Base-by-base conservation (phyloP, 2,329 filamentous ascomycete species). In the Penicillium sp. region DNA sequence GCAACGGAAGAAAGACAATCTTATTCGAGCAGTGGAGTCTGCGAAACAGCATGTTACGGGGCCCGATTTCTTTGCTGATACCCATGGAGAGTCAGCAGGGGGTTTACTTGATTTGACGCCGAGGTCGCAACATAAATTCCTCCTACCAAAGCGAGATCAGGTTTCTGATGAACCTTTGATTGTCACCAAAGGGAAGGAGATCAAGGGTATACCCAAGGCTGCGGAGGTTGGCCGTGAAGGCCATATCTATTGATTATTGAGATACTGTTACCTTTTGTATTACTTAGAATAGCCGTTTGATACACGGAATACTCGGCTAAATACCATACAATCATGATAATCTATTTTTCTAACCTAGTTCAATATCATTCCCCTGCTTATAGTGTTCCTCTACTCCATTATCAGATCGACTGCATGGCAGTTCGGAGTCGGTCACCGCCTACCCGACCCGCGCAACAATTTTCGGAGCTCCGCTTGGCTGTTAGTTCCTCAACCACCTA, bases 61-160 rank as follows among this genome's bases (percentile, higher is more conserved):
- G 55, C 78, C 96, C 6, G 91, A 95, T 47, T 95, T 92, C 69
- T 96, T 93, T 88, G 92, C 89, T 67, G 90, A 96, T 68, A 75
- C 79, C 49, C 75, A 80, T 37, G 75, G 62, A 10, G 46, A 49
- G 11, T 60, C 64, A 19, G 52, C 48, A 16, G 47, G 60, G 31
- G 59, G 57, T 16, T 60, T 71, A 55, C 47, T 70, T 37, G 63
- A 70, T 54, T 55, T 73, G 50, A 72, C 68, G 3, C 66, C 67
- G 6, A 52, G 52, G 2, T 56, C 62, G 13, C 62, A 62, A 51
- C 66, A 56, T 29, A 60, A 68, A 33, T 62, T 61, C 31, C 40
- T 70, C 6, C 37, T 70, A 33, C 60, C 64, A 5, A 64, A 57
- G 46, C 59, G 64, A 19, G 60, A 64, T 9, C n/a, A 55, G 13